Percentiles rank a stretch among this genome's conserved stretches.
phyloP scores from a whole-genome alignment of 129 eudicot species.

The Escallonia rubra region DNA sequence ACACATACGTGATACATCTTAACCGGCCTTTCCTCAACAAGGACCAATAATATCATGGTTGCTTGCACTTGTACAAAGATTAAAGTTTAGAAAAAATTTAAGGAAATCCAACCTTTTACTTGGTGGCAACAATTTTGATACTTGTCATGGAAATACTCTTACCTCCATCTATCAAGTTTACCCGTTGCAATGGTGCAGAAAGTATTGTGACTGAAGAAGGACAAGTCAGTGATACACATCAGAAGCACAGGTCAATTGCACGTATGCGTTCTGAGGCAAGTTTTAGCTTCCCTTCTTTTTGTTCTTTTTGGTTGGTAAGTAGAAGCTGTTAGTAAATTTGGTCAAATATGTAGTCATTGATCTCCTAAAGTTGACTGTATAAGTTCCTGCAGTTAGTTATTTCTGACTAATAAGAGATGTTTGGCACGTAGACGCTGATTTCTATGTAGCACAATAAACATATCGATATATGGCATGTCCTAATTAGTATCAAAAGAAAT shows the following conservation, averaged over 20 bases:
- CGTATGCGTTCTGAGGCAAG: constrained; percentile 37
- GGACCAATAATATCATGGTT: background rate
- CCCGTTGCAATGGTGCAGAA: constrained; percentile 38
- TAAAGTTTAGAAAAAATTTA: background rate
- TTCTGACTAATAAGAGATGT: too few species aligned
- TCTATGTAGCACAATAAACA: too few species aligned
- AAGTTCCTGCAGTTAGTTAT: too few species aligned
- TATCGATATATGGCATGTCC: too few species aligned
- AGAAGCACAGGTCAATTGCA: constrained; percentile 27
- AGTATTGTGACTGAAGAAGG: constrained; percentile 45
- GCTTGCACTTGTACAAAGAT: background rate
- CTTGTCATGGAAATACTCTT: background rate
- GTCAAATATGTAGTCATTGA: too few species aligned
- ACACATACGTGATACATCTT: background rate
- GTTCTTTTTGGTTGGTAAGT: too few species aligned
- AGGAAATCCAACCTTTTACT: background rate
- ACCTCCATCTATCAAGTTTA: background rate
- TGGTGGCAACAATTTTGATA: background rate
- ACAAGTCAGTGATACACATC: constrained; percentile 24
- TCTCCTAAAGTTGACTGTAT: too few species aligned
- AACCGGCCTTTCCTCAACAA: background rate
- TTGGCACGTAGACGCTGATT: too few species aligned
- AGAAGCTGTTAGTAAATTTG: too few species aligned
- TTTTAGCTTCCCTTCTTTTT: background rate
- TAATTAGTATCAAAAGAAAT: too few species aligned